Conservation (phyloP, 2,329 filamentous ascomycete genomes). For the Claviceps humidiphila region DNA sequence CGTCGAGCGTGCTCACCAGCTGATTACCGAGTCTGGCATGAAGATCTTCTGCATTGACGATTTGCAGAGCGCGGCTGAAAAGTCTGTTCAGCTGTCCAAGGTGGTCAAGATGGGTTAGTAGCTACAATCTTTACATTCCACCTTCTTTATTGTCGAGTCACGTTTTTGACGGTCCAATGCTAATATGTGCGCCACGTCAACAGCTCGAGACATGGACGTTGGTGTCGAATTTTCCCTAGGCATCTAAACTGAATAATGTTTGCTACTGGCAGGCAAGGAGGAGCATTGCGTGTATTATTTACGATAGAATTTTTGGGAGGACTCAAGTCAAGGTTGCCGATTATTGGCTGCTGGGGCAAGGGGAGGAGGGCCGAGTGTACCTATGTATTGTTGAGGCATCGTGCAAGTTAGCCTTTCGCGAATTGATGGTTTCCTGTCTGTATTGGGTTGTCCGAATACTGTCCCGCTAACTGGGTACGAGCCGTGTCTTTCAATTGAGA, state of each 20-base stretch:
- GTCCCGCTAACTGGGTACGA: too few relatives aligned
- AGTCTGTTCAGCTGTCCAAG: constrained; percentile 97
- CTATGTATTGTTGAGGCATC: constrained; percentile 4
- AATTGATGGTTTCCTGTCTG: background rate
- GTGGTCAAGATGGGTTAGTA: constrained; percentile 90
- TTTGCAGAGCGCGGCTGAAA: constrained; percentile 92
- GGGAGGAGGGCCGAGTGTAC: background rate
- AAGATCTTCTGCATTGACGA: constrained; percentile 99
- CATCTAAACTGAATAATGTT: constrained; percentile 43
- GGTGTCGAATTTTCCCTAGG: constrained; percentile 90
- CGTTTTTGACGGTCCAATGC: constrained; percentile 1
- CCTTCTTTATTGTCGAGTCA: background rate
- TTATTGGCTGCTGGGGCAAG: background rate
- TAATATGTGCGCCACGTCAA: constrained; percentile 9
- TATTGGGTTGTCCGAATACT: background rate
- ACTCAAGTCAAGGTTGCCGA: background rate
- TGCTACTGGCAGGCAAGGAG: constrained; percentile 2
- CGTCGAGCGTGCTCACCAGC: constrained; percentile 84
- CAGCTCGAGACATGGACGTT: constrained; percentile 90
- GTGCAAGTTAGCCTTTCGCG: constrained; percentile 3
- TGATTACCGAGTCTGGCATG: constrained; percentile 91
- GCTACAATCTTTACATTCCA: background rate
- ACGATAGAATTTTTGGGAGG: constrained; percentile 1
- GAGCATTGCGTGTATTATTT: constrained; percentile 16
- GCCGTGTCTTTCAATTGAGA: too few relatives aligned